Evolutionary conservation across 2,329 filamentous ascomycete genomes (phyloP).

Genomic region (Trichoderma citrinoviride): DNA sequence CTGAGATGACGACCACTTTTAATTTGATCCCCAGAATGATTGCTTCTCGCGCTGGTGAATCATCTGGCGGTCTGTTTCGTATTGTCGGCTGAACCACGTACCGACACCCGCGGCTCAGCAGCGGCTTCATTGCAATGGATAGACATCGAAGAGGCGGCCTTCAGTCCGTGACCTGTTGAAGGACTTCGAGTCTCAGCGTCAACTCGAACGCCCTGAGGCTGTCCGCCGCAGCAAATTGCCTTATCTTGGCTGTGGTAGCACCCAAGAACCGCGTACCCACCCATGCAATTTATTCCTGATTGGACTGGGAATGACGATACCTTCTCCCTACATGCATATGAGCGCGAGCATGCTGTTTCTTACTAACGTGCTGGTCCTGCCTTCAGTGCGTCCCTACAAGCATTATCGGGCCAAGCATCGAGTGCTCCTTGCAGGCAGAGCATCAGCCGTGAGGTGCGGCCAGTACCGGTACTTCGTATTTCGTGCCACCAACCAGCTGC

Average conservation of each 20-base stretch:
- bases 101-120: background rate
- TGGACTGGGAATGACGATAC: slow-evolving; percentile 5
- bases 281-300: background rate
- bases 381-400: too few species aligned
- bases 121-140: too few species aligned
- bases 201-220: background rate
- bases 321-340: background rate
- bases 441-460: background rate
- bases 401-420: too few species aligned
- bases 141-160: too few species aligned
- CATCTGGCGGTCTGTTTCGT: slow-evolving; percentile 2
- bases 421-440: too few species aligned
- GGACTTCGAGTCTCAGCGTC: background rate
- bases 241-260: background rate
- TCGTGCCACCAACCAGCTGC: background rate
- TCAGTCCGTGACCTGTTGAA: background rate
- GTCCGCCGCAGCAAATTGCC: slow-evolving; percentile 1
- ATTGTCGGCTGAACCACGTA: background rate
- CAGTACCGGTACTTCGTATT: slow-evolving; percentile 1
- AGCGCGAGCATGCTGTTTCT: too few species aligned
- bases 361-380: too few species aligned
- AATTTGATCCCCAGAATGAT: slow-evolving; percentile 10
- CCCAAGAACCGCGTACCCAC: background rate
- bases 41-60: slow-evolving; percentile 2
- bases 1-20: slow-evolving; percentile 19